phyloP scores from a whole-genome alignment of 306 rosid genomes.

The Casuarina equisetifolia region DNA sequence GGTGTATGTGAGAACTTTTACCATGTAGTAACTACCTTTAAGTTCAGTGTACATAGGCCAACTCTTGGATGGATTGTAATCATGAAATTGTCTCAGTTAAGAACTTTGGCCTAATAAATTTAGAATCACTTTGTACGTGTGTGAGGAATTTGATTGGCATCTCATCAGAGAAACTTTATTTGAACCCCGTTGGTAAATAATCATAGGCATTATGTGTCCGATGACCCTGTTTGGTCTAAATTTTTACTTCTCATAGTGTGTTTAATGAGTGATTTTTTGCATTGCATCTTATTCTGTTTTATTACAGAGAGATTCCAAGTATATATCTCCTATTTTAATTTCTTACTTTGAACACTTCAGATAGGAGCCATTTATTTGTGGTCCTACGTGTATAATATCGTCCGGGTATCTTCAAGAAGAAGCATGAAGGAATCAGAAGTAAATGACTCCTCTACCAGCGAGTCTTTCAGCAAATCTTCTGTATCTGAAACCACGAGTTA shows the following conservation, averaged over 20 bases:
- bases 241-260: background rate
- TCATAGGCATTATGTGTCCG: background rate
- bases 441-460: conserved; percentile 4
- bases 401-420: conserved; percentile 42
- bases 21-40: background rate
- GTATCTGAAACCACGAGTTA: conserved; percentile 11
- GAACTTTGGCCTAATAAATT: background rate
- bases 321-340: background rate
- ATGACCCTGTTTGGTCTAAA: background rate
- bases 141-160: conserved; percentile 4
- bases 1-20: background rate
- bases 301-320: background rate
- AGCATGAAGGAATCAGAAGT: background rate
- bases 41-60: background rate
- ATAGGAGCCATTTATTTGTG: conserved; percentile 46
- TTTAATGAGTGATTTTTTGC: background rate
- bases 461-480: conserved; percentile 22
- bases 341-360: conserved; percentile 31
- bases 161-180: background rate
- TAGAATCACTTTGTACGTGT: background rate
- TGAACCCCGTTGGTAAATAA: background rate
- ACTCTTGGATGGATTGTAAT: background rate
- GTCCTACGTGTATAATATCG: conserved; percentile 58
- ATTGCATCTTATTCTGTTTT: background rate
- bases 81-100: background rate